These are phyloP conservation scores for Phytophthora kernoviae DNA, from an alignment of 352 stramenopile species.

Conservation along the genomic window DNA sequence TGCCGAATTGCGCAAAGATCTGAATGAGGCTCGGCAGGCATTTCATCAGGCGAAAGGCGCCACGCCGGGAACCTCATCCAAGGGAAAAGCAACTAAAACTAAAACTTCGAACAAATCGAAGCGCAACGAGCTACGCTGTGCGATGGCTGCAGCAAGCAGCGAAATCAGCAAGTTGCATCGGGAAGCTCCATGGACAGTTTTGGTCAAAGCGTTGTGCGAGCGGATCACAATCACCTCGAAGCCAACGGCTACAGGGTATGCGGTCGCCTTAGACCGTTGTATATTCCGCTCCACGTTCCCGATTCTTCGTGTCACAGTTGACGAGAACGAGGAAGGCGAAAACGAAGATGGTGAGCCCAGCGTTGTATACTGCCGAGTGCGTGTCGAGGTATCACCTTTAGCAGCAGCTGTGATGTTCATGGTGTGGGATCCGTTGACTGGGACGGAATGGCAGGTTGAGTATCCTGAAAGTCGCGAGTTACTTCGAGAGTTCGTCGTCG, in stretches of 20 bases:
- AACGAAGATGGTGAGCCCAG: slow-evolving; percentile 15
- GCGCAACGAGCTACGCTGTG: slow-evolving; percentile 18
- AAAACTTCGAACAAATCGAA: slow-evolving; percentile 29
- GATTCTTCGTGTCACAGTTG: slow-evolving; percentile 41
- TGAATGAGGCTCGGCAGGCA: slow-evolving; percentile 11
- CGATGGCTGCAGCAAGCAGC: slow-evolving; percentile 19
- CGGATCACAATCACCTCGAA: slow-evolving; percentile 23
- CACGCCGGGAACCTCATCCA: slow-evolving; percentile 6
- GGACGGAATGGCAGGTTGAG: slow-evolving; percentile 31
- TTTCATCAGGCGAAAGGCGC: slow-evolving; percentile 14
- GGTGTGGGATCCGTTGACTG: slow-evolving; percentile 38
- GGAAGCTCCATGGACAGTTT: slow-evolving; percentile 34
- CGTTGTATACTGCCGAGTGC: slow-evolving; percentile 51
- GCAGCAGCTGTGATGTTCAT: slow-evolving; percentile 37
- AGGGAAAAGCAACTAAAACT: slow-evolving; percentile 30
- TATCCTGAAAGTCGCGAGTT: slow-evolving; percentile 63
- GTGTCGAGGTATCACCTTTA: slow-evolving; percentile 30
- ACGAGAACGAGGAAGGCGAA: slow-evolving; percentile 21
- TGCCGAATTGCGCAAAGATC: slow-evolving; percentile 10
- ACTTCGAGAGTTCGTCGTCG: slow-evolving; percentile 57
- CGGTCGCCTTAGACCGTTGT: slow-evolving; percentile 44
- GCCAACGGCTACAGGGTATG: not conserved
- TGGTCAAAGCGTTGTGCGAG: slow-evolving; percentile 46
- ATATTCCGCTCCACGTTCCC: slow-evolving; percentile 43
- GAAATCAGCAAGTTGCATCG: slow-evolving; percentile 29